Conservation (phyloP, 2,329 filamentous ascomycete genomes). For the Microdochium paspali region DNA sequence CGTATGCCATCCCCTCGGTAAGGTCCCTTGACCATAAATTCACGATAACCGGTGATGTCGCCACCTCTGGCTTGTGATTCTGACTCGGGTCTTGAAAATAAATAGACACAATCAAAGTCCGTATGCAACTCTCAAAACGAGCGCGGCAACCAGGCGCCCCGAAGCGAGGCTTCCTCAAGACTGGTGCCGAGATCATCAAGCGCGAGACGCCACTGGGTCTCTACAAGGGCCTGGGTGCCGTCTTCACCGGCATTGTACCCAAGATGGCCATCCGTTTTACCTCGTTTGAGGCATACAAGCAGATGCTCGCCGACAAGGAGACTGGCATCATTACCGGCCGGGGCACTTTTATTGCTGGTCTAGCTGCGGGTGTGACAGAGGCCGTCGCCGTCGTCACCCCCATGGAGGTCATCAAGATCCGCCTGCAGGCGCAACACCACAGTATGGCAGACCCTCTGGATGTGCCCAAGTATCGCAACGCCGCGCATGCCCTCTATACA, state of each 20-base stretch:
- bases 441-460: constrained; percentile 95
- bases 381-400: constrained; percentile 93
- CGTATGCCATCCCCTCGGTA: constrained; percentile 87
- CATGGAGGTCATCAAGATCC: constrained; percentile 99
- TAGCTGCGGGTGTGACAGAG: constrained; percentile 90
- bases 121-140: constrained; percentile 93
- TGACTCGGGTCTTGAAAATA: not conserved
- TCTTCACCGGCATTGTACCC: constrained; percentile 90
- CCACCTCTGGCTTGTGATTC: not conserved
- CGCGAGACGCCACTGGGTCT: constrained; percentile 86
- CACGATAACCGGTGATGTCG: not conserved
- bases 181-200: constrained; percentile 76
- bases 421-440: constrained; percentile 95
- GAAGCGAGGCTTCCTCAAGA: constrained; percentile 78
- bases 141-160: constrained; percentile 75
- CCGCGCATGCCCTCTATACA: constrained; percentile 73
- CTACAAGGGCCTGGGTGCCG: constrained; percentile 97
- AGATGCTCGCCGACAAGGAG: constrained; percentile 59
- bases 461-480: constrained; percentile 93
- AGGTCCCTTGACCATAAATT: constrained; percentile 10
- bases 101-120: constrained; percentile 91
- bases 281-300: constrained; percentile 93
- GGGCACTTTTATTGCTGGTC: constrained; percentile 64
- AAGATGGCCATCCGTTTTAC: constrained; percentile 99
- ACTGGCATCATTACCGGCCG: constrained; percentile 60